Evolutionary conservation across 352 stramenopile genomes (phyloP).

Genomic region (Phytopythium mirpurense): DNA sequence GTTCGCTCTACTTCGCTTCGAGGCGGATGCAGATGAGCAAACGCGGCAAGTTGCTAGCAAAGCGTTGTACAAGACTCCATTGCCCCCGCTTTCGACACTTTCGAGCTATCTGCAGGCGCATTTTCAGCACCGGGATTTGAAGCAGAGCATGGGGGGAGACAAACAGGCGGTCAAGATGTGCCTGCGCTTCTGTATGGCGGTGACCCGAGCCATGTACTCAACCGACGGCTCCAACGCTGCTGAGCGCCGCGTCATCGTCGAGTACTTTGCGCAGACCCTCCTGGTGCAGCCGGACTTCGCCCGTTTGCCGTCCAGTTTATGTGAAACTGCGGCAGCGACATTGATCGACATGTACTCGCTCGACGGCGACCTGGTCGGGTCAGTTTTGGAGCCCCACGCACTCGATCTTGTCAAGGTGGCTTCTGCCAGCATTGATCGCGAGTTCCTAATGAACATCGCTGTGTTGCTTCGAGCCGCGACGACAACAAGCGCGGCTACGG

Average conservation of each 20-base stretch:
- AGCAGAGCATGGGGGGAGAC: conserved; percentile 26
- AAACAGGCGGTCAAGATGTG: conserved; percentile 35
- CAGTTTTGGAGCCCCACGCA: conserved; percentile 13
- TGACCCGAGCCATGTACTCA: conserved; percentile 23
- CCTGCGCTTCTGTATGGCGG: conserved; percentile 44
- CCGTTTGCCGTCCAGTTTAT: conserved; percentile 10
- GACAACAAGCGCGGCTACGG: not conserved
- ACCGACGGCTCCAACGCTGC: conserved; percentile 13
- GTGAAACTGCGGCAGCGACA: conserved; percentile 28
- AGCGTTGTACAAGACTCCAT: conserved; percentile 36
- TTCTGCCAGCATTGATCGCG: conserved; percentile 20
- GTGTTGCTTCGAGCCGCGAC: conserved; percentile 18
- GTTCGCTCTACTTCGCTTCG: conserved; percentile 52
- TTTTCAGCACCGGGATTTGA: conserved; percentile 31
- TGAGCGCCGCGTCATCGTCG: conserved; percentile 27
- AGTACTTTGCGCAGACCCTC: conserved; percentile 49
- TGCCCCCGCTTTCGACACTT: conserved; percentile 29
- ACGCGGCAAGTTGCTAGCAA: conserved; percentile 28
- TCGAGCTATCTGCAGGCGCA: conserved; percentile 19
- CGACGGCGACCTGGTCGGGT: conserved; percentile 21
- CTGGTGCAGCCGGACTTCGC: conserved; percentile 10
- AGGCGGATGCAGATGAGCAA: conserved; percentile 31
- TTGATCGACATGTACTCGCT: conserved; percentile 31
- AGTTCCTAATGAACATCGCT: conserved; percentile 32
- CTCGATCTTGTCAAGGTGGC: conserved; percentile 20